Percentiles rank a stretch among this genome's conserved stretches.
Conservation (phyloP, 176 grass and related monocot genomes). For the Phragmites australis region DNA sequence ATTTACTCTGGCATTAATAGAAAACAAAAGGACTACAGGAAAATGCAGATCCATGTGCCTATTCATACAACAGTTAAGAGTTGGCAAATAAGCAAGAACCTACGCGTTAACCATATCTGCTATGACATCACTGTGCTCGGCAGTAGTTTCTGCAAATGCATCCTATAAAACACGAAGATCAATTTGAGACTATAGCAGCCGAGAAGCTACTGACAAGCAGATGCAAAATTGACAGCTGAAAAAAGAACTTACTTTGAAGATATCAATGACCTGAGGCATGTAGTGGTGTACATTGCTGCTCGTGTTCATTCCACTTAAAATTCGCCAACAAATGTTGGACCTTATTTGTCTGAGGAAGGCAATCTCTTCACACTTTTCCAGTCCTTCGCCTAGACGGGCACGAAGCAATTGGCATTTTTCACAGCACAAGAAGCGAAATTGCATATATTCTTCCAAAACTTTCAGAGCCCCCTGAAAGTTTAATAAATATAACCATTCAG, state of each 20-base stretch:
- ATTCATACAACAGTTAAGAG: conserved; percentile 19
- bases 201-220: conserved; percentile 29
- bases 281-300: conserved; percentile 32
- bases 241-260: conserved; percentile 68
- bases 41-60: conserved; percentile 22
- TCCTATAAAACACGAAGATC: conserved; percentile 53
- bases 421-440: conserved; percentile 46
- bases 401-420: conserved; percentile 41
- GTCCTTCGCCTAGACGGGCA: conserved; percentile 35
- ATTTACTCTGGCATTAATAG: conserved; percentile 24
- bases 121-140: conserved; percentile 35
- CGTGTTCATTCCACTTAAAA: conserved; percentile 60
- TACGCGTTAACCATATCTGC: conserved; percentile 69
- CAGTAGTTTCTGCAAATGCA: conserved; percentile 61
- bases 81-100: conserved; percentile 38
- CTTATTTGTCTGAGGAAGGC: conserved; percentile 30
- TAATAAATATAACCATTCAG: conserved; percentile 26
- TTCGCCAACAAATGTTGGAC: conserved; percentile 55
- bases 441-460: conserved; percentile 47
- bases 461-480: conserved; percentile 49
- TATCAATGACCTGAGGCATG: conserved; percentile 47
- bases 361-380: conserved; percentile 47
- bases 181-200: conserved; percentile 42
- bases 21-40: conserved; percentile 18
- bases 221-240: conserved; percentile 16